Base-by-base conservation (phyloP, 148 eudicot species). In the Camellia sinensis region DNA sequence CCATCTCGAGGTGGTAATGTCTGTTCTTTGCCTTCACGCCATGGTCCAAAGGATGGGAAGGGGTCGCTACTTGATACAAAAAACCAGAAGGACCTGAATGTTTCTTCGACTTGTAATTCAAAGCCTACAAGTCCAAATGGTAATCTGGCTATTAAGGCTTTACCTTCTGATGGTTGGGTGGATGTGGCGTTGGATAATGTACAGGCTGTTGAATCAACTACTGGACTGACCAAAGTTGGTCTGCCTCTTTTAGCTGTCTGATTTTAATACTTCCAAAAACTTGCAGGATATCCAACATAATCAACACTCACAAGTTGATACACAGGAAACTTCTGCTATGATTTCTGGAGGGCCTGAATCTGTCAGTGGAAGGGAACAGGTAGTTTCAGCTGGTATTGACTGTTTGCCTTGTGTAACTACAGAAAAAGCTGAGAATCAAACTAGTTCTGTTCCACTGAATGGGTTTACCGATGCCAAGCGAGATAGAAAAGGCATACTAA, bases 111-210 rank as follows among this genome's bases (percentile, higher is more conserved):
- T 76, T 40, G 67, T 41, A 73, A 76, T 65, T 72, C 73, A 41
- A 83, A 75, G 50, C 75, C 84, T 62, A 64, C 80, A 46, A 85
- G 81, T 79, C 84, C 83, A 62, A 52, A 62, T 54, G 68, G 52
- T 70, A 74, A 59, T 78, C 46, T 70, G 61, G 64, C 77, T 78
- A 74, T 83, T 57, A 86, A 87, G 82, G 75, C 84, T 63, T 71
- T 80, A 72, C 75, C 80, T 37, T 82, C 90, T 54, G 89, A 87
- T 14, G 82, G 81, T 67, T 87, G 72, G 80, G 74, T 85, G 75
- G 89, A 90, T 85, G 62, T 73, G 64, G 91, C 83, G 82, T 82
- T 88, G 70, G 92, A 89, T 74, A 86, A 86, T 75, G 86, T 78
- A 12, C 83, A 71, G 85, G 80, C 86, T 82, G 71, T 52, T 64